A percentile compares a stretch with the other conserved stretches of the same genome.
Conservation (phyloP, 805 yeast species). For the Wickerhamiella sergipiensis region DNA sequence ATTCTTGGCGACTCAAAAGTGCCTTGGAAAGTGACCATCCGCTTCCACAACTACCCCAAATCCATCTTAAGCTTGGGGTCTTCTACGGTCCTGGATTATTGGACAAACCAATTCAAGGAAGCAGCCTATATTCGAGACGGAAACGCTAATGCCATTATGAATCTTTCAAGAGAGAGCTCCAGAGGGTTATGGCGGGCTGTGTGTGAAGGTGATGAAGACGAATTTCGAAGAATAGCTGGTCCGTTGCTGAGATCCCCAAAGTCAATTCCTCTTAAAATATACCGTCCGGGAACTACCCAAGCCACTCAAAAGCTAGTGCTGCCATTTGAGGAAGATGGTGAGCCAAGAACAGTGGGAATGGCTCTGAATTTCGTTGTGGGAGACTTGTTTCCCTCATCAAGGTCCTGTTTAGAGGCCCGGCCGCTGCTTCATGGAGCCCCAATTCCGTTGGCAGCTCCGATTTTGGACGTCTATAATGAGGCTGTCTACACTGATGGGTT, state of each 20-base stretch:
- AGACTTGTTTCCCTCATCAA: constrained; percentile 32
- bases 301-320: not conserved
- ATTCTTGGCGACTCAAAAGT: constrained; percentile 2
- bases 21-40: constrained; percentile 38
- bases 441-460: constrained; percentile 32
- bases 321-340: constrained; percentile 5
- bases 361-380: constrained; percentile 32
- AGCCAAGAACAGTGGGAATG: constrained; percentile 26
- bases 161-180: constrained; percentile 50
- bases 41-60: constrained; percentile 31
- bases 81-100: constrained; percentile 32
- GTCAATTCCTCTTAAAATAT: constrained; percentile 1
- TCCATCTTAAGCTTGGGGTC: not conserved
- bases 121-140: constrained; percentile 65
- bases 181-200: constrained; percentile 36
- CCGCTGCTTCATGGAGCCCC: constrained; percentile 45
- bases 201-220: constrained; percentile 21
- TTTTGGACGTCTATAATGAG: constrained; percentile 33
- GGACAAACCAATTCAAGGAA: constrained; percentile 76
- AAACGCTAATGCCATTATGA: constrained; percentile 69
- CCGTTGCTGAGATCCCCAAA: not conserved
- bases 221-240: constrained; percentile 14
- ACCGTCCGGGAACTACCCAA: constrained; percentile 5
- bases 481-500: constrained; percentile 51
- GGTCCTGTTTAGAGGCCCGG: constrained; percentile 27